These are phyloP conservation scores for Aotearoamyces nothofagi DNA, from an alignment of 2,329 filamentous ascomycete genomes.

Conservation along the genomic window DNA sequence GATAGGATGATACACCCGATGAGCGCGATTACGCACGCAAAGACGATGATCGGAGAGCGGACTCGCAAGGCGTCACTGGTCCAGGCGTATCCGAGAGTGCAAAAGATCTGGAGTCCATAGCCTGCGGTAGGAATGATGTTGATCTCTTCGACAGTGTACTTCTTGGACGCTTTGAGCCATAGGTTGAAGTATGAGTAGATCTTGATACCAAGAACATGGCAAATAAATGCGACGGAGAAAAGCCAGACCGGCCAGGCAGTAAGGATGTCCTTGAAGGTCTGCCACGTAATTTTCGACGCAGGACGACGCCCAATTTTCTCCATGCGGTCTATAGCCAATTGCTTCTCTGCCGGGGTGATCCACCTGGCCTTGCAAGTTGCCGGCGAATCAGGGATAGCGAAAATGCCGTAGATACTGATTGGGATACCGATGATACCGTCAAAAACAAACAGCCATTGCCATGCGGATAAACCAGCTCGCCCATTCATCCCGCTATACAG, in stretches of 20 bases:
- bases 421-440: conserved; percentile 33
- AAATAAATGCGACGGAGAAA: too few relatives aligned
- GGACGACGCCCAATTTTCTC: too few relatives aligned
- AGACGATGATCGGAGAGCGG: conserved; percentile 13
- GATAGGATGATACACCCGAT: conserved; percentile 14
- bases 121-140: conserved; percentile 18
- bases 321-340: conserved; percentile 8
- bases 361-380: conserved; percentile 7
- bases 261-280: too few relatives aligned
- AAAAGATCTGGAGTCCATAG: conserved; percentile 15
- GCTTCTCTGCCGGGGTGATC: conserved; percentile 9
- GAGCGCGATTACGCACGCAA: conserved; percentile 13
- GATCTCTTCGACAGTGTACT: conserved; percentile 17
- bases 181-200: conserved; percentile 9
- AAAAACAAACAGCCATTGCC: conserved; percentile 29
- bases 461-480: too few relatives aligned
- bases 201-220: conserved; percentile 17
- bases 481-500: conserved; percentile 23
- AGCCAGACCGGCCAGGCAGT: too few relatives aligned
- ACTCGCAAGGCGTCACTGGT: conserved; percentile 15
- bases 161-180: conserved; percentile 3
- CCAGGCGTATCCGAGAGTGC: conserved; percentile 16
- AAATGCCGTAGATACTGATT: conserved; percentile 1
- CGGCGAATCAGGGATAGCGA: conserved; percentile 6
- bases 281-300: too few relatives aligned